Percentiles rank a stretch among this genome's conserved stretches.
Evolutionary conservation across 768 basidiomycete species (phyloP).

Genomic region (Trametes cinnabarina): DNA sequence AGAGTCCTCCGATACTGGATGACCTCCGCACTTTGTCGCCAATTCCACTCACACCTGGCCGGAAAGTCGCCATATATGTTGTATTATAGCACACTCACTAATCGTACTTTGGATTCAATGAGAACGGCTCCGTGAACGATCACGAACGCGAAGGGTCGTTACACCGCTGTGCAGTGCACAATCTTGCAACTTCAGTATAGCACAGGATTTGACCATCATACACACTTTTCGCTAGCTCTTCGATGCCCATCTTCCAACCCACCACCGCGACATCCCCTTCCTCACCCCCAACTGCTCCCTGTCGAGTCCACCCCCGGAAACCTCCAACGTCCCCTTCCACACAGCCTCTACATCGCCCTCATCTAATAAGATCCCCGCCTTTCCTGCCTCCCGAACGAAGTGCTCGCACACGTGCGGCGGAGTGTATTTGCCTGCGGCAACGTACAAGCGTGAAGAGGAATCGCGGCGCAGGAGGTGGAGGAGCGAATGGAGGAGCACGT

Average conservation of each 20-base stretch:
- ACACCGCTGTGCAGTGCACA: too few species aligned
- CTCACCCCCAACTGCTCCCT: conserved; percentile 45
- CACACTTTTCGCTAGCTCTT: too few species aligned
- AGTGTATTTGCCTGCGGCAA: conserved; percentile 68
- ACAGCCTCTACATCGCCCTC: conserved; percentile 39
- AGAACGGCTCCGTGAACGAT: too few species aligned
- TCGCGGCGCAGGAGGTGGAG: conserved; percentile 45
- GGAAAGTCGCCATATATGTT: too few species aligned
- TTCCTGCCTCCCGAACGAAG: conserved; percentile 45
- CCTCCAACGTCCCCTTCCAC: conserved; percentile 50
- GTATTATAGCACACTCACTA: too few species aligned
- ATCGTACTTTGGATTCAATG: too few species aligned
- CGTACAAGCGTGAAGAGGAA: conserved; percentile 45
- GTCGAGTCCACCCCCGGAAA: conserved; percentile 44
- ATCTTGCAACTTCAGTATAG: too few species aligned
- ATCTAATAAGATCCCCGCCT: conserved; percentile 46
- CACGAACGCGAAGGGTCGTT: too few species aligned
- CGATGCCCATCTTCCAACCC: conserved; percentile 53
- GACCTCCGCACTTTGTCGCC: too few species aligned
- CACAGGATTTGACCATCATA: too few species aligned
- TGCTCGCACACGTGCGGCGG: conserved; percentile 46
- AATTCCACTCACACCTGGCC: too few species aligned
- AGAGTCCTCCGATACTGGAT: too few species aligned
- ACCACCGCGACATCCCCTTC: conserved; percentile 61
- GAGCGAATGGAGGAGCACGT: conserved; percentile 51